These are phyloP conservation scores for Ceratobasidium sp. DNA, from an alignment of 1,284 basidiomycete species.

Conservation along the genomic window DNA sequence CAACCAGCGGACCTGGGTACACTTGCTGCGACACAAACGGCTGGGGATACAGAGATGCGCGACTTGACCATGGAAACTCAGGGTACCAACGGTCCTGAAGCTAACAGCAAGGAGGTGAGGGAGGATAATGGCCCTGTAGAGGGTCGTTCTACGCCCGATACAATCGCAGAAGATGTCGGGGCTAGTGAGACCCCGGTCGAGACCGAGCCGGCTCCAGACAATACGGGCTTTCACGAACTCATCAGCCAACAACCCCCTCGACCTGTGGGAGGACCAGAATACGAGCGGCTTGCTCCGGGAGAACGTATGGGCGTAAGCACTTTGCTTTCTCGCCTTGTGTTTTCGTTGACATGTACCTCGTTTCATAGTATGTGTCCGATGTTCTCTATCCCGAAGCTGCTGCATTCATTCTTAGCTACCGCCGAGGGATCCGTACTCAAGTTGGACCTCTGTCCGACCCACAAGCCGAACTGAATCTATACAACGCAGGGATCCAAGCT, in stretches of 20 bases:
- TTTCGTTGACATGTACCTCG: neutral
- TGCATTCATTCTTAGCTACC: slow-evolving; percentile 26
- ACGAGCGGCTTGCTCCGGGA: slow-evolving; percentile 17
- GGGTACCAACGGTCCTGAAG: neutral
- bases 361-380: slow-evolving; percentile 27
- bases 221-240: neutral
- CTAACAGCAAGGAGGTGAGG: neutral
- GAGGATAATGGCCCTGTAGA: neutral
- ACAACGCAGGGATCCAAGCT: slow-evolving; percentile 10
- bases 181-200: neutral
- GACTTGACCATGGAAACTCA: neutral
- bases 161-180: neutral
- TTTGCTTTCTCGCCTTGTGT: neutral
- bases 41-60: neutral
- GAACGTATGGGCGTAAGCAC: slow-evolving; percentile 32
- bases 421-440: slow-evolving; percentile 28
- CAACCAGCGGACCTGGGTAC: neutral
- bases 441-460: slow-evolving; percentile 6
- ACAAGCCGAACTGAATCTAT: neutral
- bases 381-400: slow-evolving; percentile 36
- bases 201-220: neutral
- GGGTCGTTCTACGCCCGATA: neutral
- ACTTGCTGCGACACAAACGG: neutral
- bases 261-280: slow-evolving; percentile 14
- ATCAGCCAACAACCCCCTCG: slow-evolving; percentile 28